Evolutionary conservation across 805 yeast species (phyloP), one percentile per base, ranked within the genome.

Genomic region (Wickerhamiella shivajii): DNA sequence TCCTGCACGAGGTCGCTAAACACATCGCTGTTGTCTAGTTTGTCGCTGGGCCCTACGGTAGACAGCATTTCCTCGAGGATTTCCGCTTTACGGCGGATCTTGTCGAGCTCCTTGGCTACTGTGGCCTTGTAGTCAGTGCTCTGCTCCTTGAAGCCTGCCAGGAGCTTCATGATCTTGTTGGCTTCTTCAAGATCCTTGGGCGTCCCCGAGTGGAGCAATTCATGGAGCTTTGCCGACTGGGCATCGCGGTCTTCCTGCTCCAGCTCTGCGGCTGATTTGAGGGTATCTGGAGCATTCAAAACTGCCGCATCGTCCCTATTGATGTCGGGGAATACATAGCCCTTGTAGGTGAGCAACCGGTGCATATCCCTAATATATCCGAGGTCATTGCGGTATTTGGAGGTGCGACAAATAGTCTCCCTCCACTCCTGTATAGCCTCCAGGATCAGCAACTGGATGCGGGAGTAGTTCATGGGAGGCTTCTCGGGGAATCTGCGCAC

Each of bases 401-500:
- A 74, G 34, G 90, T 83, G 48, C 75, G 74, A 57, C 96, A 87
- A 36, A 90, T 73, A 2, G 97, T 87, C 54, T 81, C 92, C 53
- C 80, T 74, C 99, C 99, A 90, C 56, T 90, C 97, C 56, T 87
- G 94, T 49, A 90, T 77, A 37, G 85, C 81, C 39, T 90, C 85
- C 49, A 90, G 64, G 42, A 87, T 73, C 46, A 84, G 64, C 51
- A 83, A 65, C 53, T 90, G 97, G 17, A 81, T 75, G 42, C 84
- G 67, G 13, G 87, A 65, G 56, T 79, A 83, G 24, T 85, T 70
- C 40, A 76, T 59, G 3, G 96, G 94, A 1, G 98, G 97, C 49
- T 81, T 71, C 51, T 85, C 96, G 2, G 97, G 97, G 59, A 90
- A 90, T 52, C 81, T 61, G 48, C 81, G 78, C 16, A 90, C 98